Base-by-base conservation (phyloP, 768 basidiomycete genomes). In the Amylocystis lapponica region DNA sequence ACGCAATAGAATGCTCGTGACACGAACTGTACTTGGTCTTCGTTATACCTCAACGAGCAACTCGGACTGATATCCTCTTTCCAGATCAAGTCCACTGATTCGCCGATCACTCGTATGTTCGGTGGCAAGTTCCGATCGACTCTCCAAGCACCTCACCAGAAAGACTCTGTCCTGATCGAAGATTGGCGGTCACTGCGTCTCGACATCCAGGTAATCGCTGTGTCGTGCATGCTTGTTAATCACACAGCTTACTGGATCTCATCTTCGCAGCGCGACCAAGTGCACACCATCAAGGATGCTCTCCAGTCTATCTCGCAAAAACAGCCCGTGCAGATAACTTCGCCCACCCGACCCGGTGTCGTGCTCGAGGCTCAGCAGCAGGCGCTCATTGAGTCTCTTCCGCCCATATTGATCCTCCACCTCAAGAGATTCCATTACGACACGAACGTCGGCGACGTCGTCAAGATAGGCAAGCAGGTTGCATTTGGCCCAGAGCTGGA, bases 341-440 rank as follows among this genome's bases (percentile, higher is more conserved):
- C 77, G 3, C 66, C 80, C 1, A 66, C 78, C 0, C 67, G 72
- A 16, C 76, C 79, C 0, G 75, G 78, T 2, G 66, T 67, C 3
- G 76, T 75, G 25, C 69, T 84, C 19, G 89, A 94, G 27, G 93
- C 86, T 6, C 76, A 67, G 1, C 82, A 83, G 56, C 77, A 76
- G 37, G 74, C 81, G 4, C 78, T 85, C 41, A 80, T 97, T 44
- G 94, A 96, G 23, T 70, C 78, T 0, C 72, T 93, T 8, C 94
- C 94, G 3, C 81, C 83, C 0, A 77, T 95, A 10, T 70, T 97
- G 36, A 79, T 95, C 21, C 69, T 96, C 14, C 93, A 96, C 57
- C 71, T 96, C 58, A 96, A 97, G 64, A 68, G 94, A 30, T 98
- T 97, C 68, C 70, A 81, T 39, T 98, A 93, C 58, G 93, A 94